These are phyloP conservation scores for Pinus taeda DNA, from an alignment of 75 land plant species.

Conservation along the genomic window DNA sequence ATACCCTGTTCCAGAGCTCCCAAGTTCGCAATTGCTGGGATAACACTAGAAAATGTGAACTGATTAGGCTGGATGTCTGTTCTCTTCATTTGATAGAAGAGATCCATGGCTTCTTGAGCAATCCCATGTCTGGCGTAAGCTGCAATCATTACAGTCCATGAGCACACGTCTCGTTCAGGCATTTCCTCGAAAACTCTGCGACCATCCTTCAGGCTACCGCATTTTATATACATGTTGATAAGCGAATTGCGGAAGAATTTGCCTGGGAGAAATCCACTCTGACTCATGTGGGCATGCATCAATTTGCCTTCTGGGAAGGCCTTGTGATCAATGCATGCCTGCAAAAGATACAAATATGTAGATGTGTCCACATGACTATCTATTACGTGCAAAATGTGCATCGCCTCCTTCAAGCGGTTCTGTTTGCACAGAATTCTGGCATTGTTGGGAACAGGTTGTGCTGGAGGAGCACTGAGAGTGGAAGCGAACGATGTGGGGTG, in stretches of 20 bases:
- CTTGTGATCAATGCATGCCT: not conserved
- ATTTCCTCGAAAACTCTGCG: constrained; percentile 8
- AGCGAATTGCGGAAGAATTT: not conserved
- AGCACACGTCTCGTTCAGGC: constrained; percentile 7
- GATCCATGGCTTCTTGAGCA: constrained; percentile 3
- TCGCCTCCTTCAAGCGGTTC: not conserved
- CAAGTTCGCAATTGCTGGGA: constrained; percentile 6
- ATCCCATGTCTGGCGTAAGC: constrained; percentile 12
- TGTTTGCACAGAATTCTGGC: not conserved
- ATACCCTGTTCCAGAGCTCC: constrained; percentile 2
- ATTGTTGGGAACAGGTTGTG: not conserved
- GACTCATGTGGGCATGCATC: not conserved
- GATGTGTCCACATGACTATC: not conserved
- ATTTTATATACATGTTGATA: constrained; percentile 13
- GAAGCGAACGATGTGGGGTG: too few species aligned
- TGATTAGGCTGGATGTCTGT: constrained; percentile 3
- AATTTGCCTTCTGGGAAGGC: not conserved
- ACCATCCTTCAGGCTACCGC: constrained; percentile 19
- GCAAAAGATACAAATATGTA: not conserved
- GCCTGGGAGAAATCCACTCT: constrained; percentile 6
- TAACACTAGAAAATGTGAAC: constrained; percentile 10
- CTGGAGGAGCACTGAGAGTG: too few species aligned
- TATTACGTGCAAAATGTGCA: not conserved
- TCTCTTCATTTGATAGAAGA: constrained; percentile 14
- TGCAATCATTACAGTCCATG: constrained; percentile 19